phyloP scores from a whole-genome alignment of 495 filamentous ascomycete species.

The Neurospora sp. region DNA sequence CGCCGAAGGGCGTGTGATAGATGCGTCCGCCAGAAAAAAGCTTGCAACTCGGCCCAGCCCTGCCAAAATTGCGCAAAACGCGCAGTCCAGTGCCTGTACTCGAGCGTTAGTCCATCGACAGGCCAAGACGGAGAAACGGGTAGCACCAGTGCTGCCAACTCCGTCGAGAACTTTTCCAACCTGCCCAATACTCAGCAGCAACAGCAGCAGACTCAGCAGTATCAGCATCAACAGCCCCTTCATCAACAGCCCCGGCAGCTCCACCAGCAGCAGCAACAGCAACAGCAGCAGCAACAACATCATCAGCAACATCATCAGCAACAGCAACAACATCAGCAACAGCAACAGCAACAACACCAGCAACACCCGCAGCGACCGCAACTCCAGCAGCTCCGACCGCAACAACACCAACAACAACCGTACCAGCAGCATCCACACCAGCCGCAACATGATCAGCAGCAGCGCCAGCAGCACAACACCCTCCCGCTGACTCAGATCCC shows the following conservation, averaged over 20 bases:
- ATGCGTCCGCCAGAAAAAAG: conserved; percentile 25
- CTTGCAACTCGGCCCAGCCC: conserved; percentile 20
- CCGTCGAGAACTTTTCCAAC: neutral
- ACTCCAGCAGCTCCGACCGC: neutral
- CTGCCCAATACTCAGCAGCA: neutral
- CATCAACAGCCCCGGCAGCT: neutral
- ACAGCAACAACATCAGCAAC: neutral
- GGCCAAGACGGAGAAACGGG: neutral
- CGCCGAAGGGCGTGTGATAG: conserved; percentile 21
- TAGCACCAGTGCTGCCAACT: neutral
- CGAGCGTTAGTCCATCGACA: neutral
- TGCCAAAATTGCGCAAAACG: conserved; percentile 21
- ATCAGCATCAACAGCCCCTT: neutral
- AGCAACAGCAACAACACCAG: neutral
- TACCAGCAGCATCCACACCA: neutral
- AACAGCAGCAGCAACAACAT: neutral
- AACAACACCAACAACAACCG: neutral
- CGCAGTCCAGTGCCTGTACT: conserved; percentile 15
- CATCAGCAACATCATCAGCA: neutral
- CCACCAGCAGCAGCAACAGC: neutral
- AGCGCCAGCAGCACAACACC: neutral
- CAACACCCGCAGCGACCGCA: neutral
- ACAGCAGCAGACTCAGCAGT: neutral
- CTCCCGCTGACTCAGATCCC: neutral
- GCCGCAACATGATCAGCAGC: neutral